Conservation (phyloP, 805 yeast species). For the Metschnikowia vanudenii region DNA sequence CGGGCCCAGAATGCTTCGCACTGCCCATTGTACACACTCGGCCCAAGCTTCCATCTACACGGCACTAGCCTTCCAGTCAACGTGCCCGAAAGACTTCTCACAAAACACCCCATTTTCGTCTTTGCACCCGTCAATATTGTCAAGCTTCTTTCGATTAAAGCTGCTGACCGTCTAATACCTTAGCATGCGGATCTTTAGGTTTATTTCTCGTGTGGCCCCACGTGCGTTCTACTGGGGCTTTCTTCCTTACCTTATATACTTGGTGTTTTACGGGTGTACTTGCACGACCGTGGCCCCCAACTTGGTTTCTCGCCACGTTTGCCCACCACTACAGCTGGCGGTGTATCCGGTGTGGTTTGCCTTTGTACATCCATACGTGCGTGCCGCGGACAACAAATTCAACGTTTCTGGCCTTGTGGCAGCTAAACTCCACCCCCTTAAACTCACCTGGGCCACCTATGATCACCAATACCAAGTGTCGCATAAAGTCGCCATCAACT, state of each 20-base stretch:
- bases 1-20: too few relatives aligned
- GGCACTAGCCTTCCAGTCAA: too few relatives aligned
- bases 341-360: constrained; percentile 13
- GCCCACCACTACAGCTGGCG: constrained; percentile 11
- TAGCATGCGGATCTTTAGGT: constrained; percentile 1
- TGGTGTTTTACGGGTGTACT: constrained; percentile 14
- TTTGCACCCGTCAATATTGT: too few relatives aligned
- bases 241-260: constrained; percentile 13
- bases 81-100: too few relatives aligned
- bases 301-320: constrained; percentile 9
- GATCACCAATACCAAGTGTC: constrained; percentile 10
- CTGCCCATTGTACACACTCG: too few relatives aligned
- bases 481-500: constrained; percentile 1
- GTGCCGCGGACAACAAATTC: constrained; percentile 4
- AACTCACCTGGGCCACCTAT: not conserved
- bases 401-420: constrained; percentile 2
- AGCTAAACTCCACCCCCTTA: constrained; percentile 3
- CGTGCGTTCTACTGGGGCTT: constrained; percentile 4
- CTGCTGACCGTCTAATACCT: too few relatives aligned
- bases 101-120: too few relatives aligned
- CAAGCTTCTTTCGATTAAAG: too few relatives aligned
- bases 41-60: too few relatives aligned
- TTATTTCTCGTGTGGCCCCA: constrained; percentile 1
- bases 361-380: constrained; percentile 4
- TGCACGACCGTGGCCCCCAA: not conserved